phyloP scores from a whole-genome alignment of 805 yeast species.

The Starmera pachycereana region DNA sequence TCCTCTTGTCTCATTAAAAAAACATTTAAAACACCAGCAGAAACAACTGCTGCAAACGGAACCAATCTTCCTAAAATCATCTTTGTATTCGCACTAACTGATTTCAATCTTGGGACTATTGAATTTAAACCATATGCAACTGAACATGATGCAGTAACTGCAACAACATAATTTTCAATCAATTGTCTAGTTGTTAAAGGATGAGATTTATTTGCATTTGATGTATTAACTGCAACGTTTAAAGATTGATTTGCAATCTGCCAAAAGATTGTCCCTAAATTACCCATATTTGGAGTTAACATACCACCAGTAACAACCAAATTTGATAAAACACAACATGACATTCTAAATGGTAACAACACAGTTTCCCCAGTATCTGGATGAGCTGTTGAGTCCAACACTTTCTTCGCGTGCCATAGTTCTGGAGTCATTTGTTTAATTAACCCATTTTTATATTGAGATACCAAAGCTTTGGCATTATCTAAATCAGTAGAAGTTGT shows the following conservation, averaged over 20 bases:
- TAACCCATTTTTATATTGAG: conserved; percentile 66
- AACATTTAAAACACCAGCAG: conserved; percentile 95
- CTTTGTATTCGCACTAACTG: conserved; percentile 58
- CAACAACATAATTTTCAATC: conserved; percentile 68
- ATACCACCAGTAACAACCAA: conserved; percentile 94
- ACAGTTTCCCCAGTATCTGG: conserved; percentile 97
- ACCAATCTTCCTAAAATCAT: conserved; percentile 75
- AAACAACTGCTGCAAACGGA: conserved; percentile 97
- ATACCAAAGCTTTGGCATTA: conserved; percentile 51
- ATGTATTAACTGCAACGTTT: conserved; percentile 93
- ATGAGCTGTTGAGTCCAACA: conserved; percentile 86
- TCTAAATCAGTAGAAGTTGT: conserved; percentile 56
- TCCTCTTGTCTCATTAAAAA: conserved; percentile 95
- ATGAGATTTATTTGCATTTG: conserved; percentile 92
- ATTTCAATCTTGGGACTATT: conserved; percentile 74
- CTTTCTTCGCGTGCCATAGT: conserved; percentile 80
- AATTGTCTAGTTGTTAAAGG: conserved; percentile 77
- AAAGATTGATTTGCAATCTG: conserved; percentile 95
- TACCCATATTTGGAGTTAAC: conserved; percentile 90
- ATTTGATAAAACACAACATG: conserved; percentile 87
- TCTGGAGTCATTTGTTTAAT: conserved; percentile 59
- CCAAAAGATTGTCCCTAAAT: conserved; percentile 92
- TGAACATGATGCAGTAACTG: conserved; percentile 90
- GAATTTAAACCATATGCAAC: conserved; percentile 92
- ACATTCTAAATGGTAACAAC: conserved; percentile 91